phyloP scores from a whole-genome alignment of 2,329 filamentous ascomycete species.

The Cladosporium cucumerinum region DNA sequence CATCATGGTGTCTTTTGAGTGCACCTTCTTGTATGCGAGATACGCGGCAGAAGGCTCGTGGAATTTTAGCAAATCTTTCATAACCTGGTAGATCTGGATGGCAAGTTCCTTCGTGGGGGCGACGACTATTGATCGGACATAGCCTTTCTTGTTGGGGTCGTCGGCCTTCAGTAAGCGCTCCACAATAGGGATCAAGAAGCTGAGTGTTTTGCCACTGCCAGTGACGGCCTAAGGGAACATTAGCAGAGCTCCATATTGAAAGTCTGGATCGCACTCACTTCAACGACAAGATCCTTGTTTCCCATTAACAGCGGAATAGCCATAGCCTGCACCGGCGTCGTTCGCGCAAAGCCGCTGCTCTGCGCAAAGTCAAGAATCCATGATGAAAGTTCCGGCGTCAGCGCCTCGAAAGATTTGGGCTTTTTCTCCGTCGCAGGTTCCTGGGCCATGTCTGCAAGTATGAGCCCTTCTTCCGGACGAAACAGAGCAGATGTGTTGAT shows the following conservation, averaged over 20 bases:
- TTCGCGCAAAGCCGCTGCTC: slow-evolving; percentile 79
- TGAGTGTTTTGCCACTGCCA: slow-evolving; percentile 84
- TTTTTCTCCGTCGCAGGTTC: slow-evolving; percentile 30
- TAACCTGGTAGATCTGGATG: slow-evolving; percentile 80
- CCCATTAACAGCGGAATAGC: slow-evolving; percentile 83
- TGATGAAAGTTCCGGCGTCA: slow-evolving; percentile 68
- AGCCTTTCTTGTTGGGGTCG: slow-evolving; percentile 81
- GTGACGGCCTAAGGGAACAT: slow-evolving; percentile 64
- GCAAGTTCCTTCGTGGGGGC: slow-evolving; percentile 91
- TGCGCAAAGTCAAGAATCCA: slow-evolving; percentile 84
- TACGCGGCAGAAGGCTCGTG: slow-evolving; percentile 73
- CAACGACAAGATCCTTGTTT: slow-evolving; percentile 89
- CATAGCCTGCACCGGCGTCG: slow-evolving; percentile 93
- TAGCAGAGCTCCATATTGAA: neutral
- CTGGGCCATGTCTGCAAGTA: slow-evolving; percentile 21
- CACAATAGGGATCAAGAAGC: slow-evolving; percentile 79
- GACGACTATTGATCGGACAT: slow-evolving; percentile 86
- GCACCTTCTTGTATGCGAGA: slow-evolving; percentile 49
- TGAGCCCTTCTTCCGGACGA: neutral
- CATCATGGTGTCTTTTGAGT: slow-evolving; percentile 28
- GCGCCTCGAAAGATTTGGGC: slow-evolving; percentile 62
- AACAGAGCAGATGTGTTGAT: neutral
- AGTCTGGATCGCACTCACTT: slow-evolving; percentile 46
- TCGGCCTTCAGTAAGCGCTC: slow-evolving; percentile 77
- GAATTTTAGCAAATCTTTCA: slow-evolving; percentile 74